phyloP scores from a whole-genome alignment of 2,329 filamentous ascomycete genomes.

The Cladosporium sphaerospermum region DNA sequence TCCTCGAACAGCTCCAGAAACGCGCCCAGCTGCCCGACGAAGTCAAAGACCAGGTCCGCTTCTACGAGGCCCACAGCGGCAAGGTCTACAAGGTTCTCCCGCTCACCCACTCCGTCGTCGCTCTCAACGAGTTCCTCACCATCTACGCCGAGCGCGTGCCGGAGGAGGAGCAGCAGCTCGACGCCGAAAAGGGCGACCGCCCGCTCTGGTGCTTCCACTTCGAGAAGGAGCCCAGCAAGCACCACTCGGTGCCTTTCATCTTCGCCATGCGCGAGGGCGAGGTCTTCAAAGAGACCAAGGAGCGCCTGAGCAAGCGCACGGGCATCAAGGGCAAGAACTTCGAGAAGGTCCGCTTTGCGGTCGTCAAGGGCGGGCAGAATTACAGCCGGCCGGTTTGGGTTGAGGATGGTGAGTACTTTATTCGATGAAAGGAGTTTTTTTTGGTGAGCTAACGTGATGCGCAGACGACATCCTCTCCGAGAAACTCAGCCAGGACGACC shows the following conservation, averaged over 20 bases:
- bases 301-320: conserved; percentile 85
- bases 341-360: conserved; percentile 94
- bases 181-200: conserved; percentile 57
- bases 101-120: conserved; percentile 65
- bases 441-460: too few species aligned
- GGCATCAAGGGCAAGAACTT: conserved; percentile 97
- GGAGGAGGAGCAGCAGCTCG: conserved; percentile 50
- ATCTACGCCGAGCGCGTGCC: conserved; percentile 78
- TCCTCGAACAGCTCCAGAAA: conserved; percentile 69
- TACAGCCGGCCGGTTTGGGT: conserved; percentile 79
- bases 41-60: conserved; percentile 62
- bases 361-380: conserved; percentile 57
- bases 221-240: conserved; percentile 77
- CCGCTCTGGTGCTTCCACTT: conserved; percentile 84
- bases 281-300: conserved; percentile 83
- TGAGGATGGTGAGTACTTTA: conserved; percentile 67
- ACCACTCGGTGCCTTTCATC: conserved; percentile 85
- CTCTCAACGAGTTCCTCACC: conserved; percentile 77
- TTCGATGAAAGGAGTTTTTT: not conserved
- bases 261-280: conserved; percentile 84
- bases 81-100: conserved; percentile 77
- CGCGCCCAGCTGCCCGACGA: conserved; percentile 77
- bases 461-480: conserved; percentile 43
- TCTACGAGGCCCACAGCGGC: conserved; percentile 76
- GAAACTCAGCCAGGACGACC: conserved; percentile 36